Evolutionary conservation across 352 stramenopile genomes (phyloP).

Genomic region (Globisporangium lucens): DNA sequence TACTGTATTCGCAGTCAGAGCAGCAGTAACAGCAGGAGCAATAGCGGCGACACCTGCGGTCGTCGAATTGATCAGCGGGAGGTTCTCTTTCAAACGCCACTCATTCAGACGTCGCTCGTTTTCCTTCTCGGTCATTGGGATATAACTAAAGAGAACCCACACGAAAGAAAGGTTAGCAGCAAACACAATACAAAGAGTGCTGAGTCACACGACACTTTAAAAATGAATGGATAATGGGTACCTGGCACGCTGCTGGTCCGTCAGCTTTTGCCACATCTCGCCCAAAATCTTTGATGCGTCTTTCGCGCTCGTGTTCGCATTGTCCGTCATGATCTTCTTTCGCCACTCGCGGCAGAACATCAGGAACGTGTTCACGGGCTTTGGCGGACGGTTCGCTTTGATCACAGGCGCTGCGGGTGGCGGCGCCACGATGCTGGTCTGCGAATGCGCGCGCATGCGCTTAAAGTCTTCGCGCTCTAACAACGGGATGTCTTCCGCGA

Average conservation of each 20-base stretch:
- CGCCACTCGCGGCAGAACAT: conserved; percentile 82
- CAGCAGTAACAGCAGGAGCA: background rate
- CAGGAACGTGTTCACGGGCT: conserved; percentile 83
- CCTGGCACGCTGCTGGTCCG: conserved; percentile 70
- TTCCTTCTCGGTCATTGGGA: conserved; percentile 74
- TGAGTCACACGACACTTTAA: background rate
- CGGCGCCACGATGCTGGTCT: conserved; percentile 36
- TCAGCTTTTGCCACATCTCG: conserved; percentile 85
- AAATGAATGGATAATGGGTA: conserved; percentile 5
- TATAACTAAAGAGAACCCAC: conserved; percentile 35
- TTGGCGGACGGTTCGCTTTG: conserved; percentile 70
- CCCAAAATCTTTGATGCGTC: conserved; percentile 80
- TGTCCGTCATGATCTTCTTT: conserved; percentile 79
- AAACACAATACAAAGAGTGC: background rate
- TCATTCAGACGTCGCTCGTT: conserved; percentile 74
- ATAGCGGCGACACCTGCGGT: background rate
- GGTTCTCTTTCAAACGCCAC: conserved; percentile 77
- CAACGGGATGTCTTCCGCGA: conserved; percentile 69
- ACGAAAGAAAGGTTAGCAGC: background rate
- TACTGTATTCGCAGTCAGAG: background rate
- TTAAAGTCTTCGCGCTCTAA: conserved; percentile 80
- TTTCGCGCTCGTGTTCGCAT: conserved; percentile 71
- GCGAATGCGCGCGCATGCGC: conserved; percentile 65
- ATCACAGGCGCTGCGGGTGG: conserved; percentile 20
- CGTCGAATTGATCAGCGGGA: conserved; percentile 20